Evolutionary conservation across 352 stramenopile genomes (phyloP).

Genomic region (Pythium brassicae): DNA sequence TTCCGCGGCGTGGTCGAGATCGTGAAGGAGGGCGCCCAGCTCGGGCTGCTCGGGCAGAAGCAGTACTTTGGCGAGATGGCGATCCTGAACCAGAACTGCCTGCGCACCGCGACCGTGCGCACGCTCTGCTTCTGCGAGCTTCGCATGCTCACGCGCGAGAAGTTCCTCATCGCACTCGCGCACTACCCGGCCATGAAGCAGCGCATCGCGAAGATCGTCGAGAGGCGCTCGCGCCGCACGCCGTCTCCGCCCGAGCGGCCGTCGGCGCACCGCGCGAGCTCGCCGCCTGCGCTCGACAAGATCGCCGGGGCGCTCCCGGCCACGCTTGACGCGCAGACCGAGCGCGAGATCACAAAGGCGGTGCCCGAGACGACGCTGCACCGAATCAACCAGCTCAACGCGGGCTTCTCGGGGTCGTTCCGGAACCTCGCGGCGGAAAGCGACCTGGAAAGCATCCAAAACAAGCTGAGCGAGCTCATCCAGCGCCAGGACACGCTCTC

Average conservation of each 20-base stretch:
- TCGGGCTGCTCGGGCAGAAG: constrained; percentile 62
- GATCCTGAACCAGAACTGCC: constrained; percentile 58
- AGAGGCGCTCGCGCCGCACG: constrained; percentile 47
- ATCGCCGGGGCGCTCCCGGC: constrained; percentile 36
- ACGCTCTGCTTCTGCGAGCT: constrained; percentile 73
- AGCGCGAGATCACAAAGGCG: constrained; percentile 35
- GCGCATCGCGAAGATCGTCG: constrained; percentile 72
- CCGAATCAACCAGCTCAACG: constrained; percentile 87
- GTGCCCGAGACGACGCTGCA: constrained; percentile 51
- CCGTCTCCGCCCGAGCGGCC: constrained; percentile 11
- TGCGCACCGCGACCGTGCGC: constrained; percentile 54
- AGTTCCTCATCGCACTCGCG: constrained; percentile 49
- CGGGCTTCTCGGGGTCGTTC: constrained; percentile 71
- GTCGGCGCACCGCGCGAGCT: constrained; percentile 16
- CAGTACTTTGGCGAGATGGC: constrained; percentile 81
- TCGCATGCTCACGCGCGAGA: constrained; percentile 54
- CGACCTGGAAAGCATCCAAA: constrained; percentile 75
- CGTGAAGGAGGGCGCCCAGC: constrained; percentile 32
- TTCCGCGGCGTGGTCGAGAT: constrained; percentile 71
- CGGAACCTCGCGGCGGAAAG: constrained; percentile 59
- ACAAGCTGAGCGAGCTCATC: constrained; percentile 50
- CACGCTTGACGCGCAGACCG: constrained; percentile 48
- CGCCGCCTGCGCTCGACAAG: constrained; percentile 42
- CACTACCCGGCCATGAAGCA: constrained; percentile 58
- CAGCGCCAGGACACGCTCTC: constrained; percentile 51